Base-by-base conservation (phyloP, 2,329 filamentous ascomycete species). In the Bipolaris bicolor region DNA sequence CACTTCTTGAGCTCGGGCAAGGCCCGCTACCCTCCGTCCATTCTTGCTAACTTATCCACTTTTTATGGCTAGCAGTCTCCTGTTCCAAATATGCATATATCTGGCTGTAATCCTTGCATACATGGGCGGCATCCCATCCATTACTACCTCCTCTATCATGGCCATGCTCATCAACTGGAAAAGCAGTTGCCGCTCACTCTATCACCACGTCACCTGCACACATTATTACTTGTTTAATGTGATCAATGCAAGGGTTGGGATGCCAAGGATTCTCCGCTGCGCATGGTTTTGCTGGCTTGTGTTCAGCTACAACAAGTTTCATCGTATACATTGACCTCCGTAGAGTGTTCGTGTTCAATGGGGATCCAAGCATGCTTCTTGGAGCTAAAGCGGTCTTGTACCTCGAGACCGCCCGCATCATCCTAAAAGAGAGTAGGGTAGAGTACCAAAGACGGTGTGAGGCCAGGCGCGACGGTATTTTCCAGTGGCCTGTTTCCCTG, bases 231-330 rank as follows among this genome's bases (percentile, higher is more conserved):
- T 75, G 72, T 16, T 70, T 50, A 16, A 75, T 65, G 53, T 75
- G 73, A 18, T 74, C 71, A 50, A 73, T 74, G 58, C 70, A 74
- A 55, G 74, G 72, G 45, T 69, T 73, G 22, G 74, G 63, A 31
- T 74, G 72, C 72, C 71, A 75, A 5, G 70, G 65, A 62, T 71
- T 68, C 33, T 72, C 66, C 31, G 73, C 64, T 1, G 64, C 52
- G 18, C 49, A 64, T 24, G 44, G 29, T 2, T 54, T 10, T 4
- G 56, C 44, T 3, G 61, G 53, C 24, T 24, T 24, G 6, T 24
- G 3, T 5, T 47, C 52, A 11, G 55, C 52, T 1, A 63, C 50
- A 5, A 52, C 58, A 3, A 70, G 36, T 22, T 66, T 64, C 45
- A 71, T 61, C 9, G 60, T n/a, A n/a, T n/a, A n/a, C n/a, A n/a